Conservation (phyloP, 805 yeast species). For the Cyberlindnera mycetangii region DNA sequence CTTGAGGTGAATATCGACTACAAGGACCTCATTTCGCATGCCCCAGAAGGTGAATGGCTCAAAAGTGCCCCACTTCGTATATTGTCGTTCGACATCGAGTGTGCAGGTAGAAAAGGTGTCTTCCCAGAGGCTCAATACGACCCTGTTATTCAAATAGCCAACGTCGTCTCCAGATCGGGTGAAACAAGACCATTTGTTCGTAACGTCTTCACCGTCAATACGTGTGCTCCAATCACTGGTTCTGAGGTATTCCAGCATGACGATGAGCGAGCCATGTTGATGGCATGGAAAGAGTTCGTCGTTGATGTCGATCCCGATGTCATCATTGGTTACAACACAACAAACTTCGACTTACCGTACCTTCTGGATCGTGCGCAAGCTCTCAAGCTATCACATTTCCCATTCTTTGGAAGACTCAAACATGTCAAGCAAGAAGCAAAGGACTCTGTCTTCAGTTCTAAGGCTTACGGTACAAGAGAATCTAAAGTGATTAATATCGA, state of each 20-base stretch:
- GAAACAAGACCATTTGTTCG: constrained; percentile 86
- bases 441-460: constrained; percentile 83
- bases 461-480: constrained; percentile 95
- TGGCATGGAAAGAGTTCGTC: constrained; percentile 84
- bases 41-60: constrained; percentile 91
- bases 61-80: constrained; percentile 91
- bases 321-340: constrained; percentile 91
- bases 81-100: constrained; percentile 94
- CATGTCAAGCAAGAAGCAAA: constrained; percentile 71
- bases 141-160: constrained; percentile 96
- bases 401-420: constrained; percentile 79
- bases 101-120: constrained; percentile 96
- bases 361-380: constrained; percentile 83
- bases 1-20: constrained; percentile 74
- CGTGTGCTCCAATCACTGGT: constrained; percentile 93
- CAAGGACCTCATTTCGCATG: constrained; percentile 68
- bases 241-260: constrained; percentile 78
- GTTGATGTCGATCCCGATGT: constrained; percentile 90
- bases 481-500: constrained; percentile 89
- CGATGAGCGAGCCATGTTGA: constrained; percentile 77
- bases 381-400: constrained; percentile 61
- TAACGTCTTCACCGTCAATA: constrained; percentile 88
- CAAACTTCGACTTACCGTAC: constrained; percentile 95
- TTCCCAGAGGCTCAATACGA: constrained; percentile 94
- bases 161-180: constrained; percentile 84